Evolutionary conservation across 805 yeast genomes (phyloP).

Genomic region (Komagataella phaffii): DNA sequence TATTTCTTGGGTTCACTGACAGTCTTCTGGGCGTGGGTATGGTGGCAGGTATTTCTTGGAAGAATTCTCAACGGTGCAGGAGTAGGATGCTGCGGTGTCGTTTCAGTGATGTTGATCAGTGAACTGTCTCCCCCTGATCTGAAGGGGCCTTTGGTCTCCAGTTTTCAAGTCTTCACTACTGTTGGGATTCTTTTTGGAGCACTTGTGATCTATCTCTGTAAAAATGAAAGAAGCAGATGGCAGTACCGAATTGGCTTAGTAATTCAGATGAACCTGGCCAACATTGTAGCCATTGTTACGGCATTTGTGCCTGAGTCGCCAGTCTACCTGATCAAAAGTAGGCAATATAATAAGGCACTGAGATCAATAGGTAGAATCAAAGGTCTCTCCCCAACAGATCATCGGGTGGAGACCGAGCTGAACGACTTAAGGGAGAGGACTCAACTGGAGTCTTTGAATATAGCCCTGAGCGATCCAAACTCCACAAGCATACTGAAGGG

Average conservation of each 20-base stretch:
- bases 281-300: slow-evolving; percentile 7
- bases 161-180: slow-evolving; percentile 19
- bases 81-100: slow-evolving; percentile 17
- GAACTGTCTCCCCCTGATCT: slow-evolving; percentile 17
- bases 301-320: slow-evolving; percentile 22
- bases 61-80: slow-evolving; percentile 24
- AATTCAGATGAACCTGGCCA: slow-evolving; percentile 8
- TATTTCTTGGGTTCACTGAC: slow-evolving; percentile 11
- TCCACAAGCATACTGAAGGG: slow-evolving; percentile 9
- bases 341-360: slow-evolving; percentile 2
- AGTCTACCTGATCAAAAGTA: slow-evolving; percentile 10
- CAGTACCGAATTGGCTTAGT: slow-evolving; percentile 13
- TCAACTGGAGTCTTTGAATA: neutral
- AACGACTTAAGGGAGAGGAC: neutral
- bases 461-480: neutral
- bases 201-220: slow-evolving; percentile 9
- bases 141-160: slow-evolving; percentile 18
- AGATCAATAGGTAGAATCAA: slow-evolving; percentile 3
- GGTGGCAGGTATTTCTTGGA: slow-evolving; percentile 15
- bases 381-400: neutral
- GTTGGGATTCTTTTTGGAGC: slow-evolving; percentile 19
- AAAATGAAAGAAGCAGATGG: slow-evolving; percentile 2
- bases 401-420: neutral
- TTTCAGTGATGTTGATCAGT: slow-evolving; percentile 22
- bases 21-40: slow-evolving; percentile 5